Base-by-base conservation (phyloP, 768 basidiomycete genomes). In the Aureoboletus auriporus region DNA sequence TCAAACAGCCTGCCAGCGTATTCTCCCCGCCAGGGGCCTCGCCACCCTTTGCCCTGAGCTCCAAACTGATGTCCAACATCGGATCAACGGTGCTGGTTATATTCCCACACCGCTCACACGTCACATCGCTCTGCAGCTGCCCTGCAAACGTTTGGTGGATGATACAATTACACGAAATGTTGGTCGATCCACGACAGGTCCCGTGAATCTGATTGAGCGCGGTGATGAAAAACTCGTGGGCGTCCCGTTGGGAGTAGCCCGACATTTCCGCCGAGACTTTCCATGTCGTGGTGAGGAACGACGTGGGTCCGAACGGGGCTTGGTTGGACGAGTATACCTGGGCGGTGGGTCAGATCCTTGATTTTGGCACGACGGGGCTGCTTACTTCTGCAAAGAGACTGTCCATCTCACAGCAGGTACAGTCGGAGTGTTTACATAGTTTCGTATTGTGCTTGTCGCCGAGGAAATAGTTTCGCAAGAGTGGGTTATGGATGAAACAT, bases 401-500 rank as follows among this genome's bases (percentile, higher is more conserved):
- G 67, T 97, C 93, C 87, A 97, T 89, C 65, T 95, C 93, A 62
- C 93, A 97, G 52, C 85, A 92, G 39, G 85, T 88, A 65, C 93
- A 96, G 39, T 82, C 80, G 20, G 78, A 78, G 27, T 69, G 64
- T 59, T 82, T 86, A 65, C 92, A 93, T 39, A 80, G 68, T 51
- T 69, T 75, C 57, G 68, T 75, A 60, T 93, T 92, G 63, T 98
- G 95, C 63, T 83, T 88, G 66, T 97, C 95, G 48, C 86, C 79
- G 23, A 97, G 81, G 60, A 93, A 97, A 64, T 88, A 90, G 57
- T 90, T 87, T 30, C 91, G 80, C 5, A 97, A 71, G 5, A 95
- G 73, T 0, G 95, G 94, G 57, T 96, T 98, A 67, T 91, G 87
- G 8, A 89, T 74, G 58, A 98, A 84, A 11, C 80, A 82, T 66